Evolutionary conservation across 495 filamentous ascomycete genomes (phyloP), one percentile per base, ranked within the genome.

Genomic region (Glarea lozoyensis): DNA sequence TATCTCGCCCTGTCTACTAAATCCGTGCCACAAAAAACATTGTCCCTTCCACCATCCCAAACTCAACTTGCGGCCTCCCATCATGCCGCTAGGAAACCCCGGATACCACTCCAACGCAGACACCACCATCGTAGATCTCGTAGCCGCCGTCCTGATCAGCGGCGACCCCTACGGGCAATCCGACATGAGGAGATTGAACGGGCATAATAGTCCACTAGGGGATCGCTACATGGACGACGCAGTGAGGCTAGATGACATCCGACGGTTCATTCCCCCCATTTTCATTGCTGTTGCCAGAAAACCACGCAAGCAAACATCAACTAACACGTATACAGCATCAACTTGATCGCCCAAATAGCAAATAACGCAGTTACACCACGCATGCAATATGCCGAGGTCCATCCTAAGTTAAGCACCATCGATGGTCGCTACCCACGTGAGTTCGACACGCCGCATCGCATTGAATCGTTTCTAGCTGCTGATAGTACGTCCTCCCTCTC

Each of bases 341-440:
- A 42, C 20, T 15, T 41, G 11, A 12, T 29, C n/a, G 38, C 33
- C 24, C 40, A 44, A 36, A 33, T 49, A n/a, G 41, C 41, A 4
- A 49, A 49, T 20, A 35, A 17, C 29, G 4, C 12, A 4, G 21
- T 49, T 12, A 40, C 10, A 5, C 0, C 29, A 2, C 2, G 12
- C 13, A 44, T 34, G 24, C 5, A 16, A 4, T 24, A 45, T 17
- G 32, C 47, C 4, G 47, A 49, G 18, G n/a, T 49, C 10, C 47
- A 49, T 23, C 47, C 47, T 17, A 49, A 49, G 19, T 18, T 45
- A 12, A 24, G 18, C 13, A 1, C 23, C n/a, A n/a, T n/a, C n/a
- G 40, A 49, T 20, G 40, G 40, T 4, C 2, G 18, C 3, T 45
- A 21, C 11, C 47, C 47, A 20, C 1, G 34, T 6, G 47, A 44